Evolutionary conservation across 441 rosid species (phyloP).

Genomic region (Brassica hybrid): DNA sequence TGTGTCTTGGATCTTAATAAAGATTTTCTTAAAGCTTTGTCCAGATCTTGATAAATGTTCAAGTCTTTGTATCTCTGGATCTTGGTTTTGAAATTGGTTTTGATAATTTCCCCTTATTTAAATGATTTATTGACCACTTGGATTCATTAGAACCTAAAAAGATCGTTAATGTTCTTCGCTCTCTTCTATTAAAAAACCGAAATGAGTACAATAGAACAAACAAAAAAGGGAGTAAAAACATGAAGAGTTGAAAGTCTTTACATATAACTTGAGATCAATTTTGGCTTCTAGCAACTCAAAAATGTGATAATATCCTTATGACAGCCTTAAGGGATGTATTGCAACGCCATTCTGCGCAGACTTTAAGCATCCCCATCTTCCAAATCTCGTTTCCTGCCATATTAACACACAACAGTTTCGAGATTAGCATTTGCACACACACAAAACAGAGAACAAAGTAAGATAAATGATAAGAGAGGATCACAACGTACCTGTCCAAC

Average conservation of each 20-base stretch:
- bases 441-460: no score
- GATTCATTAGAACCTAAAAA: slow-evolving; percentile 21
- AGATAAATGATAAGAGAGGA: no score
- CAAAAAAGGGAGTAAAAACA: slow-evolving; percentile 24
- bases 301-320: slow-evolving; percentile 15
- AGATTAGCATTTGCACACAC: not conserved
- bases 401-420: not conserved
- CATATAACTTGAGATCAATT: slow-evolving; percentile 11
- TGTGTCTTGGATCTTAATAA: not conserved
- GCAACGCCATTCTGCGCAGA: slow-evolving; percentile 3
- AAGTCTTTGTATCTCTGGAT: not conserved
- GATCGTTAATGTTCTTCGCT: not conserved
- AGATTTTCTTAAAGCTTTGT: not conserved
- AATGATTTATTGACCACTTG: not conserved
- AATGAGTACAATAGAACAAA: slow-evolving; percentile 26
- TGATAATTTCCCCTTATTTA: no score
- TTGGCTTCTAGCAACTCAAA: slow-evolving; percentile 22
- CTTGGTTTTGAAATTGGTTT: not conserved
- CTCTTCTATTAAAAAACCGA: not conserved
- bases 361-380: slow-evolving; percentile 8
- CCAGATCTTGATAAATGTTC: not conserved
- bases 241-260: slow-evolving; percentile 24
- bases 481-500: no score
- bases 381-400: not conserved
- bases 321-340: not conserved